Percentiles rank a stretch among this genome's conserved stretches.
Conservation (phyloP, 2,329 filamentous ascomycete genomes). For the Calonectria pteridis region DNA sequence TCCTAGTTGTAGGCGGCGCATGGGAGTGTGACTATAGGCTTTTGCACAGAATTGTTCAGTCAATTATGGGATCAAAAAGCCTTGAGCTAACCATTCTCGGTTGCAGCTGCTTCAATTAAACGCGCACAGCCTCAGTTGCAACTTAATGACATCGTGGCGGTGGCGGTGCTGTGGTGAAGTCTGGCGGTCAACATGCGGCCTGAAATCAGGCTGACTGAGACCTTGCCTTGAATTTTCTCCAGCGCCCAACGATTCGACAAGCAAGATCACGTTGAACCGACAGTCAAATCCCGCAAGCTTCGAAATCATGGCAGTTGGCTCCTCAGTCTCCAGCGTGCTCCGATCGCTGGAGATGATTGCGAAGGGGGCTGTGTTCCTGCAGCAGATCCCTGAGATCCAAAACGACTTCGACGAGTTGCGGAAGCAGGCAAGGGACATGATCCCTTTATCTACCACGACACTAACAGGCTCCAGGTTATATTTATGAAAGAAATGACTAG, state of each 20-base stretch:
- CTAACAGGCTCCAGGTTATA: neutral
- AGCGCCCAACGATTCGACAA: no score
- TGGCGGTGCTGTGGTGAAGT: neutral
- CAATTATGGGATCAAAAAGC: no score
- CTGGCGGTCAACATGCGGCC: no score
- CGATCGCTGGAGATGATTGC: neutral
- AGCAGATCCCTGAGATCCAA: neutral
- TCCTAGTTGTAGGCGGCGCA: no score
- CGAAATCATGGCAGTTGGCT: neutral
- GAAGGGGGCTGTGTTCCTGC: neutral
- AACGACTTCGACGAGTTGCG: neutral
- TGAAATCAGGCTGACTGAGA: neutral
- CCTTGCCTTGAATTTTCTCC: neutral
- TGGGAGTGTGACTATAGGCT: no score
- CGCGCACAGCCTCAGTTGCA: neutral
- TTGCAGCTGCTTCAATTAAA: no score
- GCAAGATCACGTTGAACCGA: neutral
- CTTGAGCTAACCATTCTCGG: no score
- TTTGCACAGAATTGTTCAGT: no score
- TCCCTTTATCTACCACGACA: no score
- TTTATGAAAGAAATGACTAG: neutral
- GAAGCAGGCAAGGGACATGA: neutral
- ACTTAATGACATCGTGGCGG: neutral
- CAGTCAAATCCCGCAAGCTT: no score
- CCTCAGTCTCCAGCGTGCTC: neutral